Conservation (phyloP, 495 filamentous ascomycete species). For the Hyaloscypha bicolor region DNA sequence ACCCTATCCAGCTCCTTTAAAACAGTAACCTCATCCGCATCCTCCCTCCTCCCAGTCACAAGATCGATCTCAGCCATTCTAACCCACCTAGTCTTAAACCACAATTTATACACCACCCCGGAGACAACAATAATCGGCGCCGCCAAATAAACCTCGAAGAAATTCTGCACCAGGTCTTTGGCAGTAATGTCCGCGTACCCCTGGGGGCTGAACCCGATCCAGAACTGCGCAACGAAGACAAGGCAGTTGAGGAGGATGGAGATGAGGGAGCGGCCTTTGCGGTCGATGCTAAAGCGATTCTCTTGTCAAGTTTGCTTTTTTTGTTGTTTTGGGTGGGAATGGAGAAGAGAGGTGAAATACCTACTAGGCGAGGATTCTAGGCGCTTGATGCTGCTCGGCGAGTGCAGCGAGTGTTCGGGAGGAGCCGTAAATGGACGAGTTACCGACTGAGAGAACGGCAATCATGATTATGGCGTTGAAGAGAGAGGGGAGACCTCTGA, state of each 20-base stretch:
- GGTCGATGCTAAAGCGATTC: constrained; percentile 59
- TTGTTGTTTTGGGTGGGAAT: neutral
- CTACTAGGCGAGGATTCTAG: constrained; percentile 66
- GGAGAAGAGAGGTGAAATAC: neutral
- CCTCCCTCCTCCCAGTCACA: constrained; percentile 68
- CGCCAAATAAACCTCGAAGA: constrained; percentile 79
- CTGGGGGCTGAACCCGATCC: constrained; percentile 82
- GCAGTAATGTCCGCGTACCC: constrained; percentile 53
- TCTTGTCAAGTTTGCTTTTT: neutral
- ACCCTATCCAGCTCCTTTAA: constrained; percentile 67
- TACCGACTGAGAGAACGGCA: constrained; percentile 83
- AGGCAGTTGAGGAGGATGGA: constrained; percentile 74
- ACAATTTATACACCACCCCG: constrained; percentile 80
- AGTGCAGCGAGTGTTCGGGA: constrained; percentile 85
- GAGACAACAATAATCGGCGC: constrained; percentile 74
- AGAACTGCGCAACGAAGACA: constrained; percentile 91
- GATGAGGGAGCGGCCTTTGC: constrained; percentile 75
- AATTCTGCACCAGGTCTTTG: constrained; percentile 57
- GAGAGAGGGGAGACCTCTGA: constrained; percentile 72
- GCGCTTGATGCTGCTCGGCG: constrained; percentile 82
- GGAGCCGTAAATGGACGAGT: constrained; percentile 83
- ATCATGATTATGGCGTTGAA: constrained; percentile 92
- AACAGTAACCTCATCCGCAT: constrained; percentile 2
- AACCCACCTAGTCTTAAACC: constrained; percentile 67
- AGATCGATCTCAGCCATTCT: constrained; percentile 76